A percentile compares a stretch with the other conserved stretches of the same genome.
phyloP scores from a whole-genome alignment of 352 stramenopile genomes.

The Globisporangium carolinianum region DNA sequence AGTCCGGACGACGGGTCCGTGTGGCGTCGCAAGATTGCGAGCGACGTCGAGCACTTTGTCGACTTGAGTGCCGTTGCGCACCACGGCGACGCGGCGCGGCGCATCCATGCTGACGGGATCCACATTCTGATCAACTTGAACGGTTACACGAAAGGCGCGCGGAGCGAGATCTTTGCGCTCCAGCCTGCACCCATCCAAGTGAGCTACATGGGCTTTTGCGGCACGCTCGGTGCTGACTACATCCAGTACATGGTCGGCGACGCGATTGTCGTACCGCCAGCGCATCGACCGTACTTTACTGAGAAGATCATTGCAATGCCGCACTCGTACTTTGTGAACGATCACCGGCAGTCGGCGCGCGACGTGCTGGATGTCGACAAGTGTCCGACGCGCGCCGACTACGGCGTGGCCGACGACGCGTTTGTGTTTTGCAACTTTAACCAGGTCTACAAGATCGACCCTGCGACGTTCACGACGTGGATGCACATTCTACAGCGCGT shows the following conservation, averaged over 20 bases:
- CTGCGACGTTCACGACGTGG: slow-evolving; percentile 87
- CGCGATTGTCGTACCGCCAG: slow-evolving; percentile 56
- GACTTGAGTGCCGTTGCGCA: slow-evolving; percentile 61
- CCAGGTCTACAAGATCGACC: slow-evolving; percentile 94
- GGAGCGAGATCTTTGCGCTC: slow-evolving; percentile 92
- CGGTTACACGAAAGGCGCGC: slow-evolving; percentile 90
- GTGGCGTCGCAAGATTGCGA: slow-evolving; percentile 77
- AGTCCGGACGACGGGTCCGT: slow-evolving; percentile 68
- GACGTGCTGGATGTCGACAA: slow-evolving; percentile 77
- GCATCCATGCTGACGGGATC: slow-evolving; percentile 83
- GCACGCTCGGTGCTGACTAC: slow-evolving; percentile 88
- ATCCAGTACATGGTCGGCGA: slow-evolving; percentile 93
- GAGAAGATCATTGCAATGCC: slow-evolving; percentile 91
- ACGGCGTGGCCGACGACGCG: slow-evolving; percentile 87
- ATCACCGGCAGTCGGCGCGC: slow-evolving; percentile 82
- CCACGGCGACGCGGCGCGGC: slow-evolving; percentile 61
- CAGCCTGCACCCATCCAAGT: slow-evolving; percentile 87
- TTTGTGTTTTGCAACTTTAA: slow-evolving; percentile 96
- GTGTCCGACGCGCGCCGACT: slow-evolving; percentile 73
- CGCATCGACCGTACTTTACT: slow-evolving; percentile 65
- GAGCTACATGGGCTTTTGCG: slow-evolving; percentile 88
- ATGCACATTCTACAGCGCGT: slow-evolving; percentile 92
- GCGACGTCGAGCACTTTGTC: slow-evolving; percentile 85
- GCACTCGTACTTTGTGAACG: slow-evolving; percentile 91
- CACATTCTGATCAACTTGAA: slow-evolving; percentile 92